Conservation (phyloP, 2,329 filamentous ascomycete species). For the Ceratocystis alfenasii region DNA sequence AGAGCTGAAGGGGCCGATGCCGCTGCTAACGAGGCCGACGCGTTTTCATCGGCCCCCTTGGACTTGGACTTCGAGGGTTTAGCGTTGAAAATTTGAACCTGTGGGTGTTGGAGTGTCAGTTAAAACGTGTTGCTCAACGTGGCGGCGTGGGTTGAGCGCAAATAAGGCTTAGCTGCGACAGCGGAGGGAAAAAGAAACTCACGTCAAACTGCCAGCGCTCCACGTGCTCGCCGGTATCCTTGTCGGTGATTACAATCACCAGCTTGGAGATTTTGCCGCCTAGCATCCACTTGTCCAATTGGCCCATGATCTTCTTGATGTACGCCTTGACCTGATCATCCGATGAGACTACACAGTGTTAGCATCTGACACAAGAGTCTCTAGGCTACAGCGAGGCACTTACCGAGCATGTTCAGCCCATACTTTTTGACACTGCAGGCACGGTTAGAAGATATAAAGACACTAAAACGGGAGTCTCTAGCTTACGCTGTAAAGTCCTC, state of each 20-base stretch:
- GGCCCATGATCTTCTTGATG: conserved; percentile 98
- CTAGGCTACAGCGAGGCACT: conserved; percentile 22
- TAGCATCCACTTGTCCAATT: conserved; percentile 96
- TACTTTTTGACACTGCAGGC: conserved; percentile 74
- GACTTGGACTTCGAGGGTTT: conserved; percentile 38
- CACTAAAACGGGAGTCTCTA: background rate
- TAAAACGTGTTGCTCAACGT: background rate
- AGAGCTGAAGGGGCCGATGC: conserved; percentile 25
- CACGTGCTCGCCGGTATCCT: conserved; percentile 90
- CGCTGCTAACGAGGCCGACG: conserved; percentile 28
- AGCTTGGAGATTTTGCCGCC: conserved; percentile 94
- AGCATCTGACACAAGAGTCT: background rate
- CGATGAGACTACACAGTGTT: conserved; percentile 53
- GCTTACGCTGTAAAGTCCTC: conserved; percentile 88
- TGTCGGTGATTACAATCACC: conserved; percentile 91
- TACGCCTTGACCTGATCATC: conserved; percentile 98
- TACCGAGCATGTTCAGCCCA: conserved; percentile 91
- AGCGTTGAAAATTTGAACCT: conserved; percentile 33
- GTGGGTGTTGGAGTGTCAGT: background rate
- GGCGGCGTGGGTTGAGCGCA: background rate
- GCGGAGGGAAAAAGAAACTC: conserved; percentile 24
- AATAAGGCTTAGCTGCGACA: background rate
- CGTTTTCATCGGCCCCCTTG: conserved; percentile 50
- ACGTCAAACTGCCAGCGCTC: conserved; percentile 99
- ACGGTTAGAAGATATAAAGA: background rate